These are phyloP conservation scores for Protea cynaroides DNA, from an alignment of 164 flowering plant species.

Conservation along the genomic window DNA sequence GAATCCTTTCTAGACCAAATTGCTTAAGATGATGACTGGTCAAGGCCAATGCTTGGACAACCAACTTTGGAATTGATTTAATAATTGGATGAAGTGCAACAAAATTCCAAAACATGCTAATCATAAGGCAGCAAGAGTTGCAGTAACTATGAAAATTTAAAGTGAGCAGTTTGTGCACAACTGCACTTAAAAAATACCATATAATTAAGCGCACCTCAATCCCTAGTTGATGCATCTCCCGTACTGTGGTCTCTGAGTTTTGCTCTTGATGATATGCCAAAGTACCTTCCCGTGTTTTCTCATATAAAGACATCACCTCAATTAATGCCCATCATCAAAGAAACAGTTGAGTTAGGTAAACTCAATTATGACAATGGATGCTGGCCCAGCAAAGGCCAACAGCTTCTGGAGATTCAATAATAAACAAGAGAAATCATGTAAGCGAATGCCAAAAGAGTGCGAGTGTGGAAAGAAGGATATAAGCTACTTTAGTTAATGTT, in stretches of 20 bases:
- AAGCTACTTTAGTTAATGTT: not conserved
- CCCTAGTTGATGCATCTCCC: conserved; percentile 20
- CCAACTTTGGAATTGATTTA: conserved; percentile 71
- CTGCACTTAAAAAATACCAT: not conserved
- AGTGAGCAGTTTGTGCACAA: not conserved
- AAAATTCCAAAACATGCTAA: not conserved
- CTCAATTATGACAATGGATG: conserved; percentile 78
- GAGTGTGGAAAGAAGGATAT: not conserved
- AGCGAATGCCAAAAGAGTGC: not conserved
- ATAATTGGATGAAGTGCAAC: conserved; percentile 15
- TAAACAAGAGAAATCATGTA: not conserved
- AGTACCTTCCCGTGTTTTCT: conserved; percentile 26
- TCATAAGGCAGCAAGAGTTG: not conserved
- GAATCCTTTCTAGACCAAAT: conserved; percentile 79
- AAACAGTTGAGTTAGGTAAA: conserved; percentile 61
- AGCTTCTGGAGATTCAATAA: conserved; percentile 41
- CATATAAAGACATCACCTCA: conserved; percentile 69
- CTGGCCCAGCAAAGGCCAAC: conserved; percentile 76
- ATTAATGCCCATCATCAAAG: conserved; percentile 65
- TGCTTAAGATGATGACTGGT: conserved; percentile 70
- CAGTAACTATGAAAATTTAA: not conserved
- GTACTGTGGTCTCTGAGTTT: conserved; percentile 10
- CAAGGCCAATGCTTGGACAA: conserved; percentile 80
- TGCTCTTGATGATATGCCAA: conserved; percentile 15
- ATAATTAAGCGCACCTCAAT: conserved; percentile 45